Base-by-base conservation (phyloP, 140 eudicot species). In the Ambrosia hybrid region DNA sequence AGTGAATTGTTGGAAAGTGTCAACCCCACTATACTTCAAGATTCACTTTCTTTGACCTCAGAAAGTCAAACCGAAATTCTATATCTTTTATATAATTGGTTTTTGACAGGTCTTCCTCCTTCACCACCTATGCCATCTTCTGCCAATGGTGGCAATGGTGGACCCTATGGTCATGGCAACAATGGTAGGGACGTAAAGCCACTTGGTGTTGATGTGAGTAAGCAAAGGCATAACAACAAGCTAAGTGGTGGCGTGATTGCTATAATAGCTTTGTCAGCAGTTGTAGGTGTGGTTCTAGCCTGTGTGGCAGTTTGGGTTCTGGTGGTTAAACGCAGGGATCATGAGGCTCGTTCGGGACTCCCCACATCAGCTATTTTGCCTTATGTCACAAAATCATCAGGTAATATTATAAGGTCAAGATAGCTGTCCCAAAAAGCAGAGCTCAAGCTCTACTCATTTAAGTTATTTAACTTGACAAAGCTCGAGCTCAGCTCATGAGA, bases 121-220 rank as follows among this genome's bases (percentile, higher is more conserved):
- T 89, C 97, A 73, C 96, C 97, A 33, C 97, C 97, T 49, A 72
- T 83, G 75, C 84, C 96, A 64, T 79, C 85, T 78, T 84, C 91
- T 9, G 59, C 66, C 57, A 81, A 68, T 57, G 79, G 69, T 69
- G 78, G 72, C 30, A 58, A 74, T 59, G 82, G 82, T 62, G 85
- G 70, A 49, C 94, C 96, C 10, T 91, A 84, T 67, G 91, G 87
- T 63, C 80, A 56, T 65, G 90, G 78, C 51, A 76, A 41, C 77
- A 82, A 84, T 51, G 84, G 84, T 43, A 83, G 87, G 79, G 79
- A 85, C 68, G 41, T 83, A 71, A 79, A 91, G 76, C 97, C 96
- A 7, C 75, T 86, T 14, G 91, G 96, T 5, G 95, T 86, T 38
- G 96, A 91, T 70, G 84, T 89, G 67, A 81, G 85, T 30, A 71